phyloP scores from a whole-genome alignment of 306 rosid species.

The Vicia villosa region DNA sequence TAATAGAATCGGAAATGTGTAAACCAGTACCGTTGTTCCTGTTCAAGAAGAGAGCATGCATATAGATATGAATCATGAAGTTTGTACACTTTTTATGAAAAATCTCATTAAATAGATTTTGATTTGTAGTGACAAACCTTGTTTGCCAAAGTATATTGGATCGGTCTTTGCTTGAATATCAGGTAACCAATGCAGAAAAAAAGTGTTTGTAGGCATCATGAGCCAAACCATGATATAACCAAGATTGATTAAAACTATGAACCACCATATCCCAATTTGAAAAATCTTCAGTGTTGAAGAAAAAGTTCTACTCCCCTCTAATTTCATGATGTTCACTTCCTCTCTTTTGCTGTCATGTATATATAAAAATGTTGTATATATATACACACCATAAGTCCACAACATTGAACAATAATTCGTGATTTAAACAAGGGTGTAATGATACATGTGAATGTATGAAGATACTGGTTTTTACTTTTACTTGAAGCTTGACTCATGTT shows the following conservation, averaged over 20 bases:
- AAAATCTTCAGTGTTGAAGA: constrained; percentile 28
- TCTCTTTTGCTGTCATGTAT: background rate
- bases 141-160: constrained; percentile 49
- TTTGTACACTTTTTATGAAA: no score
- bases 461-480: background rate
- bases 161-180: constrained; percentile 46
- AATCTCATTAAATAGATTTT: no score
- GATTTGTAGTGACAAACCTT: no score
- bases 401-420: background rate
- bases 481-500: background rate
- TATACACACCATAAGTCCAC: background rate
- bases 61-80: no score
- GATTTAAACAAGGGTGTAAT: constrained; percentile 7
- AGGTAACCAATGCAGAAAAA: constrained; percentile 47
- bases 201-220: constrained; percentile 56
- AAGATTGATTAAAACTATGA: constrained; percentile 43
- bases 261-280: constrained; percentile 39
- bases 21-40: constrained; percentile 50
- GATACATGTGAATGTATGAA: no score
- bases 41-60: no score
- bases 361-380: background rate
- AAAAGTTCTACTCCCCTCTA: constrained; percentile 26
- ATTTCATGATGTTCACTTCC: constrained; percentile 13
- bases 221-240: constrained; percentile 54
- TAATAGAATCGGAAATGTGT: constrained; percentile 51